A percentile compares a stretch with the other conserved stretches of the same genome.
Evolutionary conservation across 1,139 yeast species (phyloP).

Genomic region (Suhomyces ambrosiae): DNA sequence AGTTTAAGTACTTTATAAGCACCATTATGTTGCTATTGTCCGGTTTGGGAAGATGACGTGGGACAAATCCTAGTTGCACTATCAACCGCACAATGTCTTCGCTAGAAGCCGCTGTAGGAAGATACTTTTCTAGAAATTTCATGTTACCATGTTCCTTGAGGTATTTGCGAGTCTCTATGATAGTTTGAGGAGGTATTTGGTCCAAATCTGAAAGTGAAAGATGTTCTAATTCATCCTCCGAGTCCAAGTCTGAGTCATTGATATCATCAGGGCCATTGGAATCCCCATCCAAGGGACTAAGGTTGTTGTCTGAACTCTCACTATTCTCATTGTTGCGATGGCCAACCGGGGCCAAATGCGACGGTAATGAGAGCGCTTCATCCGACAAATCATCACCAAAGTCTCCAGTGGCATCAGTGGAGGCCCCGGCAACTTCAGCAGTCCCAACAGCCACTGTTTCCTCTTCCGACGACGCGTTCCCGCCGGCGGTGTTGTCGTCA

Average conservation of each 20-base stretch:
- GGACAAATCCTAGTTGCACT: conserved; percentile 54
- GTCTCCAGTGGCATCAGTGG: too few species aligned
- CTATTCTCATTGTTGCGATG: conserved; percentile 5
- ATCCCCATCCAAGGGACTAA: neutral
- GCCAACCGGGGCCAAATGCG: conserved; percentile 11
- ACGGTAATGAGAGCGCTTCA: conserved; percentile 11
- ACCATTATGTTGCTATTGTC: conserved; percentile 43
- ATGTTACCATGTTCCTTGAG: conserved; percentile 65
- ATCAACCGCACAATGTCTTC: conserved; percentile 54
- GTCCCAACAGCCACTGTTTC: too few species aligned
- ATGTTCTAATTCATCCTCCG: conserved; percentile 8
- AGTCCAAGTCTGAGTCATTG: conserved; percentile 2
- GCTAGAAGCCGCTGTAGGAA: conserved; percentile 61
- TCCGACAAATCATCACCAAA: conserved; percentile 6
- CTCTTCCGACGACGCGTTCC: conserved; percentile 6
- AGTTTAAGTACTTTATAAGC: conserved; percentile 54
- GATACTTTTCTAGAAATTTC: conserved; percentile 56
- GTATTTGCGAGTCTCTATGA: conserved; percentile 53
- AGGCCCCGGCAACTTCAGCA: too few species aligned
- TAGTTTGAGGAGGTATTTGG: conserved; percentile 17
- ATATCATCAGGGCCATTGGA: conserved; percentile 1
- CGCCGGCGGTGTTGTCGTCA: conserved; percentile 8
- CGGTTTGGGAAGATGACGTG: conserved; percentile 36
- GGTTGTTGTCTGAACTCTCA: conserved; percentile 5
- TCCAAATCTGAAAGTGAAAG: conserved; percentile 10